Percentiles rank a stretch among this genome's conserved stretches.
Conservation (phyloP, 2,329 filamentous ascomycete genomes). For the Pseudogymnoascus sp. region DNA sequence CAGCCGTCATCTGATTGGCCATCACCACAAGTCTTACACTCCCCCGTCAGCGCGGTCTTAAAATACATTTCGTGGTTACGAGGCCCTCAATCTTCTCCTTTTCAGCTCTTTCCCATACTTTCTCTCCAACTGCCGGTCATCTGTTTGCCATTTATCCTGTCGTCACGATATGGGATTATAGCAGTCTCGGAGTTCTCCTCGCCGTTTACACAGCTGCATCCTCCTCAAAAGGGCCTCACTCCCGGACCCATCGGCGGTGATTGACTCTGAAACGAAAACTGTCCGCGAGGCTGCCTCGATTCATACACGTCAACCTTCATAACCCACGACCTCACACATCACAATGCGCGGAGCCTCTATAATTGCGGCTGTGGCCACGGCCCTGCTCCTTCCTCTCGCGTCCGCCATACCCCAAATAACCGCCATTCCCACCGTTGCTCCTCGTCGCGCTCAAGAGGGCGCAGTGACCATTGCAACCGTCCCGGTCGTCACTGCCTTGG, state of each 20-base stretch:
- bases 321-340: neutral
- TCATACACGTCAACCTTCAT: neutral
- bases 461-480: neutral
- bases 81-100: neutral
- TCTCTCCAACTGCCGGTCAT: neutral
- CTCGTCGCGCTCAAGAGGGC: neutral
- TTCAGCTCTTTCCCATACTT: neutral
- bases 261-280: neutral
- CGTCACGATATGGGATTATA: slow-evolving; percentile 4
- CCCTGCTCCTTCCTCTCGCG: neutral
- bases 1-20: neutral
- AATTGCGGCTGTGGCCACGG: neutral
- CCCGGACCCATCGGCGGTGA: neutral
- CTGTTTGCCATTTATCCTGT: neutral
- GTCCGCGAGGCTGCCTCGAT: neutral
- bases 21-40: neutral
- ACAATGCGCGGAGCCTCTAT: slow-evolving; percentile 2
- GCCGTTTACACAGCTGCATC: neutral
- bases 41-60: neutral
- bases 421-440: neutral
- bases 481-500: neutral
- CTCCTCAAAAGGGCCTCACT: neutral
- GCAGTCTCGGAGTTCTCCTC: neutral
- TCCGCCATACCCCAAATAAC: neutral
- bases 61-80: slow-evolving; percentile 10